Evolutionary conservation across 2,329 filamentous ascomycete species (phyloP).

Genomic region (Penicillium rolfsii): DNA sequence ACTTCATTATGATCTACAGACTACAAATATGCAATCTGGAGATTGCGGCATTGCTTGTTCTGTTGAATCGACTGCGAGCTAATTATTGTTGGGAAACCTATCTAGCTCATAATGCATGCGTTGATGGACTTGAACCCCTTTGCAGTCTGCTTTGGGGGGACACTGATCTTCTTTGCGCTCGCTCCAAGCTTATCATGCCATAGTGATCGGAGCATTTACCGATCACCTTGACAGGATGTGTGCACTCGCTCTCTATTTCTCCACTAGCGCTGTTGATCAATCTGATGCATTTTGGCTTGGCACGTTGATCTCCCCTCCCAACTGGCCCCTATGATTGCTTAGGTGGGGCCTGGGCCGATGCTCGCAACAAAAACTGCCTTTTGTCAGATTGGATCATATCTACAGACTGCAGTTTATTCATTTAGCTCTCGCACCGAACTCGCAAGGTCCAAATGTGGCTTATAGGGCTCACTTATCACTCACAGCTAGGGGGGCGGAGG

Average conservation of each 20-base stretch:
- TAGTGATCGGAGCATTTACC: conserved; percentile 22
- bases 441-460: neutral
- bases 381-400: neutral
- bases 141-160: neutral
- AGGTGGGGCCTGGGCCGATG: neutral
- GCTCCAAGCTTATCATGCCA: conserved; percentile 14
- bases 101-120: neutral
- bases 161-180: neutral
- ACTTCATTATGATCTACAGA: neutral
- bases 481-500: neutral
- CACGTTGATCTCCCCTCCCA: conserved; percentile 15
- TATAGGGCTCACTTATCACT: neutral
- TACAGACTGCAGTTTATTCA: neutral
- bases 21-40: too few species aligned
- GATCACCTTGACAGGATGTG: conserved; percentile 16
- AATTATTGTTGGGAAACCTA: neutral
- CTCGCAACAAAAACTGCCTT: neutral
- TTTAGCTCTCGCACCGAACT: conserved; percentile 8
- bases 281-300: conserved; percentile 30
- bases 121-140: neutral
- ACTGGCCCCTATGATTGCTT: neutral
- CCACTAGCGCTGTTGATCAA: conserved; percentile 28
- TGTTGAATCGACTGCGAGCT: neutral
- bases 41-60: neutral
- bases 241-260: conserved; percentile 7